Evolutionary conservation across 257 asterid species (phyloP).

Genomic region (Ilex aquifolium): DNA sequence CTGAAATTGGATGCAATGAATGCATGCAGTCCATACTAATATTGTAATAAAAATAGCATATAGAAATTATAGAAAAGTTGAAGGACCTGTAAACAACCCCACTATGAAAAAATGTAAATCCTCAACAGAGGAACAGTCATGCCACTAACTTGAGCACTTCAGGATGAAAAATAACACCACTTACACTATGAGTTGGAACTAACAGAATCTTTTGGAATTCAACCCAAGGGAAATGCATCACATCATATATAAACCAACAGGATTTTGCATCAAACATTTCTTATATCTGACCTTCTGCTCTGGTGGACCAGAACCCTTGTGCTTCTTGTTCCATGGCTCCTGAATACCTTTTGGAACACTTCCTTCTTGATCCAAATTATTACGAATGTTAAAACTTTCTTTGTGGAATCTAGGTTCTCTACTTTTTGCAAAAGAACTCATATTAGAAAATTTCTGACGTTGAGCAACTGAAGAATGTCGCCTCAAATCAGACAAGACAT

Average conservation of each 20-base stretch:
- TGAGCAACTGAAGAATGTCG: constrained; percentile 69
- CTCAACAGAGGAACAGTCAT: background rate
- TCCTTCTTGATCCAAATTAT: constrained; percentile 39
- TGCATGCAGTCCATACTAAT: too few relatives aligned
- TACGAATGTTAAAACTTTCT: constrained; percentile 28
- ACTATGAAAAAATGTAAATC: background rate
- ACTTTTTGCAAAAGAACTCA: constrained; percentile 36
- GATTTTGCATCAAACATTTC: background rate
- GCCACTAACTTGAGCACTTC: background rate
- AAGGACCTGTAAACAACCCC: background rate
- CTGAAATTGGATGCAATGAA: too few relatives aligned
- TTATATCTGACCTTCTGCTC: constrained; percentile 69
- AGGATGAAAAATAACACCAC: constrained; percentile 8
- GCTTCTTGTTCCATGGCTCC: constrained; percentile 59
- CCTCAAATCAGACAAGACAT: constrained; percentile 75
- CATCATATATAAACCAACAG: background rate
- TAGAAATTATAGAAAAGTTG: too few relatives aligned
- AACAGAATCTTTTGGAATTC: background rate
- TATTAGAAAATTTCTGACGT: constrained; percentile 43
- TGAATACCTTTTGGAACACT: constrained; percentile 35
- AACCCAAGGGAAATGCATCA: background rate
- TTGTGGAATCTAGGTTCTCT: constrained; percentile 40
- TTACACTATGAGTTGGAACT: background rate
- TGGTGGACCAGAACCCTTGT: constrained; percentile 60
- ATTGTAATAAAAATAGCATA: too few relatives aligned